Evolutionary conservation across 345 rosid genomes (phyloP).

Genomic region (Noccaea bulbosa): DNA sequence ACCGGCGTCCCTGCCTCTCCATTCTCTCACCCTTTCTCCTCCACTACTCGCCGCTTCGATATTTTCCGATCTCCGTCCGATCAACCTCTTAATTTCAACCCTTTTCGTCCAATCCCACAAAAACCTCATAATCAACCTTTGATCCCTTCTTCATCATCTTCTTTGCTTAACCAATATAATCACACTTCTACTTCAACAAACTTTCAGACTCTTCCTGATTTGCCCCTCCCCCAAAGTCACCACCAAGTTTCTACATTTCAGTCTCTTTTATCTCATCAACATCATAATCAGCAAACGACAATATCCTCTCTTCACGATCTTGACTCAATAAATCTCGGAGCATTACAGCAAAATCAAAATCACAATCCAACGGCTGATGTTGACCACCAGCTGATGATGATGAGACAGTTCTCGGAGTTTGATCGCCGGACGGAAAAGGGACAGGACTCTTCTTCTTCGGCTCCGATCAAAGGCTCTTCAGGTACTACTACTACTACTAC

Average conservation of each 20-base stretch:
- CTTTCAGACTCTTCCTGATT: conserved; percentile 46
- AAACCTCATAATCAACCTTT: conserved; percentile 52
- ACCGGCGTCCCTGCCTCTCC: conserved; percentile 89
- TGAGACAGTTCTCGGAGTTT: conserved; percentile 49
- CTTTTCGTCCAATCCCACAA: conserved; percentile 60
- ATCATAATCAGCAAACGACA: conserved; percentile 24
- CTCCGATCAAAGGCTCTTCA: conserved; percentile 47
- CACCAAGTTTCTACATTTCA: conserved; percentile 38
- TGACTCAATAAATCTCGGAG: conserved; percentile 30
- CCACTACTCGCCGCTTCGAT: conserved; percentile 60
- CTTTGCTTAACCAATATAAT: conserved; percentile 26
- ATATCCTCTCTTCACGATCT: conserved; percentile 28
- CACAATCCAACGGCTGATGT: conserved; percentile 16
- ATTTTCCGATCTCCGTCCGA: conserved; percentile 55
- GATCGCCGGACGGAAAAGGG: conserved; percentile 49
- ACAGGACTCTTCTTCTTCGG: conserved; percentile 51
- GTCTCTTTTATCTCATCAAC: conserved; percentile 38
- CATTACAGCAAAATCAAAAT: conserved; percentile 25
- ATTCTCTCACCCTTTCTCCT: conserved; percentile 64
- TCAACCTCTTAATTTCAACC: conserved; percentile 50
- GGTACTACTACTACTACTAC: conserved; percentile 30
- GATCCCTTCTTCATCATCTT: conserved; percentile 39
- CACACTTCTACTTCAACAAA: conserved; percentile 41
- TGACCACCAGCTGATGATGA: conserved; percentile 31
- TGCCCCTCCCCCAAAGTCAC: conserved; percentile 34